A percentile compares a stretch with the other conserved stretches of the same genome.
Conservation (phyloP, 2,329 filamentous ascomycete genomes). For the Fusarium sambucinum region DNA sequence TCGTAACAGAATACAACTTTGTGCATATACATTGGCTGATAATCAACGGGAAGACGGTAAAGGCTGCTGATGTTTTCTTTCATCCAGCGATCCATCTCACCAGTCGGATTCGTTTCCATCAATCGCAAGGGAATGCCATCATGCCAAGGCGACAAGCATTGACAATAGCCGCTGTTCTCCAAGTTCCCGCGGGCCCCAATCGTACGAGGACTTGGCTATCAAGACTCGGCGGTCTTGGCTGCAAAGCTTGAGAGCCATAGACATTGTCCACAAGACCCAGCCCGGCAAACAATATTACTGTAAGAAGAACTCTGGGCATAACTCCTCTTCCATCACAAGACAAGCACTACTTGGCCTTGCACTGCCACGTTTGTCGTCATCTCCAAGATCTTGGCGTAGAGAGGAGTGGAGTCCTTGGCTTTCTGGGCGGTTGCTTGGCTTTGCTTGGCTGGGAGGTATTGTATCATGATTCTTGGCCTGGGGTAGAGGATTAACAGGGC, state of each 20-base stretch:
- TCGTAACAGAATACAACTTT: background rate
- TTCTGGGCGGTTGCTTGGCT: constrained; percentile 33
- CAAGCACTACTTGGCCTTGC: constrained; percentile 30
- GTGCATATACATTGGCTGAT: background rate
- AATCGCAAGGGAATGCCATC: background rate
- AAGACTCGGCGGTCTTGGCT: constrained; percentile 33
- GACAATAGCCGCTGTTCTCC: background rate
- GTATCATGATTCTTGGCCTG: constrained; percentile 25
- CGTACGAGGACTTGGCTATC: constrained; percentile 19
- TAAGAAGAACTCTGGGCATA: constrained; percentile 1
- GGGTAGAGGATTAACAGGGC: constrained; percentile 8
- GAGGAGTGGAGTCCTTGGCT: constrained; percentile 15
- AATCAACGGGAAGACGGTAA: background rate
- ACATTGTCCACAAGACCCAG: constrained; percentile 21
- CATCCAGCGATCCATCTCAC: background rate
- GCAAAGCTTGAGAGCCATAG: constrained; percentile 43
- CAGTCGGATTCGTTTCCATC: constrained; percentile 4
- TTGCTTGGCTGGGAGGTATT: constrained; percentile 6
- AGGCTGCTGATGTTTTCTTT: background rate
- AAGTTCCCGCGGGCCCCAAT: constrained; percentile 5
- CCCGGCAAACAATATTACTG: background rate
- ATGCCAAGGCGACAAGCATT: constrained; percentile 13
- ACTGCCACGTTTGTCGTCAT: constrained; percentile 48
- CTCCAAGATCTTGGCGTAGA: constrained; percentile 45
- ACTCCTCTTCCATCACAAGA: background rate